phyloP scores from a whole-genome alignment of 2,329 filamentous ascomycete genomes.

The Cytospora leucostoma region DNA sequence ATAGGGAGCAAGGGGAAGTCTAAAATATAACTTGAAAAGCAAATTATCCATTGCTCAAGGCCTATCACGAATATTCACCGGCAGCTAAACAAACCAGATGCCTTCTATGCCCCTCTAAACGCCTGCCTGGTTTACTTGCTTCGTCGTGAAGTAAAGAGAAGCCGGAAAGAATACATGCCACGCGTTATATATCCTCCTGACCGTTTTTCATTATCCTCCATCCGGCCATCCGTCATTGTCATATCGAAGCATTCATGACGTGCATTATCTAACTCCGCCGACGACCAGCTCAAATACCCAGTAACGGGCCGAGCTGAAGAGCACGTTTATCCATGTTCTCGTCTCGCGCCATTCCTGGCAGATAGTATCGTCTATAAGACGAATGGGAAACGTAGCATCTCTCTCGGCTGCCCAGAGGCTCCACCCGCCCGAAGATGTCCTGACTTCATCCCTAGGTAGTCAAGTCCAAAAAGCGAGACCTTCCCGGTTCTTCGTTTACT shows the following conservation, averaged over 20 bases:
- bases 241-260: slow-evolving; percentile 3
- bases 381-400: background rate
- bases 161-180: slow-evolving; percentile 18
- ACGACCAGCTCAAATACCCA: slow-evolving; percentile 1
- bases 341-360: background rate
- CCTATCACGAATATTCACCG: slow-evolving; percentile 13
- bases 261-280: slow-evolving; percentile 1
- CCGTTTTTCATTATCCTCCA: slow-evolving; percentile 19
- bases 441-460: background rate
- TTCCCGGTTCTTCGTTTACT: slow-evolving; percentile 57
- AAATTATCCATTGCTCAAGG: slow-evolving; percentile 19
- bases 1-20: slow-evolving; percentile 12
- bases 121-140: slow-evolving; percentile 23
- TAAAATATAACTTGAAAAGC: slow-evolving; percentile 2
- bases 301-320: slow-evolving; percentile 1
- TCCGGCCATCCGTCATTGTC: background rate
- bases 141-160: slow-evolving; percentile 23
- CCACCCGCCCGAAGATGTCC: background rate
- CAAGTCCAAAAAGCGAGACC: background rate
- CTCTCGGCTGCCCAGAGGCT: background rate
- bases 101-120: slow-evolving; percentile 29
- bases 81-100: slow-evolving; percentile 23
- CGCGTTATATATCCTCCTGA: slow-evolving; percentile 12
- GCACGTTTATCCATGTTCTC: background rate
- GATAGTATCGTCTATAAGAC: background rate